phyloP scores from a whole-genome alignment of 2,329 filamentous ascomycete genomes.

The Aspergillus niger region DNA sequence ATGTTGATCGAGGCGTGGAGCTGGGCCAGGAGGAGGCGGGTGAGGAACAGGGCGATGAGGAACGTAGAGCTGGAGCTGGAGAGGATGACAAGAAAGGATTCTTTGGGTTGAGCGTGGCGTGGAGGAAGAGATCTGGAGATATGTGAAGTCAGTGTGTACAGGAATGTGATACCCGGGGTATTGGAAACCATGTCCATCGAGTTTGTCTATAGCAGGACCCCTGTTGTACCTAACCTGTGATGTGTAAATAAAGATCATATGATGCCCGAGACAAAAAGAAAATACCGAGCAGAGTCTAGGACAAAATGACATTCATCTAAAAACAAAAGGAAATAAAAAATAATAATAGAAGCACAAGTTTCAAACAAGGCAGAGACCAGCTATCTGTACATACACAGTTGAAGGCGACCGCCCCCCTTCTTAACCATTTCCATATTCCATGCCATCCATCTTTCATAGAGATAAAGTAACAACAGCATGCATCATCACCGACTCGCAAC shows the following conservation, averaged over 20 bases:
- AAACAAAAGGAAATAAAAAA: slow-evolving; percentile 28
- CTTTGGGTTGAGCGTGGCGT: slow-evolving; percentile 10
- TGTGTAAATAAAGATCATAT: no score
- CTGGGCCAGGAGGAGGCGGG: slow-evolving; percentile 19
- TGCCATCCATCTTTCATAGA: no score
- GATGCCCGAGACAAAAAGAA: neutral
- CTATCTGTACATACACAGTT: slow-evolving; percentile 46
- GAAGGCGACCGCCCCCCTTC: slow-evolving; percentile 26
- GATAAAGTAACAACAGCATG: no score
- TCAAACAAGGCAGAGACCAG: slow-evolving; percentile 40
- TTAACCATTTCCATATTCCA: neutral
- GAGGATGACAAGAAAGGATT: neutral
- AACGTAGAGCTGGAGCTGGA: neutral
- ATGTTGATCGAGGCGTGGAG: slow-evolving; percentile 40
- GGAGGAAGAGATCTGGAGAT: neutral
- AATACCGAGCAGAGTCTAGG: slow-evolving; percentile 21
- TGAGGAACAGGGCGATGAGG: neutral
- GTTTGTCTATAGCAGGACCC: neutral
- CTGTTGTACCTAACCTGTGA: no score
- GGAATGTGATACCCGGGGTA: neutral
- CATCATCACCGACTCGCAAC: no score
- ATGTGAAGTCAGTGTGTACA: neutral
- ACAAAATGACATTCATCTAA: slow-evolving; percentile 38
- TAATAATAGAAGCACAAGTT: slow-evolving; percentile 37
- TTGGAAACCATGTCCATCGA: neutral